These are phyloP conservation scores for Termitomyces sp. DNA, from an alignment of 768 basidiomycete species.

Conservation along the genomic window DNA sequence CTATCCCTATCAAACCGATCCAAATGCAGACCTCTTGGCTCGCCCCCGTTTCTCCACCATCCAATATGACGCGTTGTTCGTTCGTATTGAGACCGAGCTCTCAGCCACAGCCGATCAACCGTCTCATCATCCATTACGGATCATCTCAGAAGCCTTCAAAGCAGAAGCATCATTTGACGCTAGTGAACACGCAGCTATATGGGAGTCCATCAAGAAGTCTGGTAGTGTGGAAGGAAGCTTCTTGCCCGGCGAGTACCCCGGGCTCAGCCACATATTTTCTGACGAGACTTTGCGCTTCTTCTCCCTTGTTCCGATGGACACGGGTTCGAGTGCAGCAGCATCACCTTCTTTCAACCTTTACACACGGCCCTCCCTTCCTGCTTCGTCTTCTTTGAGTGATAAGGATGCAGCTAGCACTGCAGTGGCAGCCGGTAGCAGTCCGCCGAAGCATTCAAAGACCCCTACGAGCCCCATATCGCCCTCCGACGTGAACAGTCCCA, in stretches of 20 bases:
- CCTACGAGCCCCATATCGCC: slow-evolving; percentile 22
- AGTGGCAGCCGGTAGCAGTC: slow-evolving; percentile 10
- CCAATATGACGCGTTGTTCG: slow-evolving; percentile 55
- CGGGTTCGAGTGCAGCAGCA: slow-evolving; percentile 21
- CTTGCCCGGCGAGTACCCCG: slow-evolving; percentile 30
- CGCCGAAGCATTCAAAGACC: slow-evolving; percentile 21
- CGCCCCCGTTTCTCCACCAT: slow-evolving; percentile 67
- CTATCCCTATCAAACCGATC: slow-evolving; percentile 51
- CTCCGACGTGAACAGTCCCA: slow-evolving; percentile 15
- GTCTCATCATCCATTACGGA: slow-evolving; percentile 47
- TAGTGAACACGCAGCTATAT: slow-evolving; percentile 34
- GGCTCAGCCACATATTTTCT: slow-evolving; percentile 50
- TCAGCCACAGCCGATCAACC: slow-evolving; percentile 28
- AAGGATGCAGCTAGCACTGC: slow-evolving; percentile 12
- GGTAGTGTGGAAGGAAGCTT: slow-evolving; percentile 26
- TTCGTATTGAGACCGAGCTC: slow-evolving; percentile 57
- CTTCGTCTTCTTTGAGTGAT: slow-evolving; percentile 23
- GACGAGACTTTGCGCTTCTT: slow-evolving; percentile 61
- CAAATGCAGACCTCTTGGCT: slow-evolving; percentile 43
- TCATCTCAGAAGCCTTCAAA: slow-evolving; percentile 61
- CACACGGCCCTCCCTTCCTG: slow-evolving; percentile 24
- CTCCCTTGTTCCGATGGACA: slow-evolving; percentile 43
- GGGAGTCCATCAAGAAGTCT: slow-evolving; percentile 48
- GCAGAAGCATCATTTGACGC: slow-evolving; percentile 23
- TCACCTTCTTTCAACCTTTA: slow-evolving; percentile 27